phyloP scores from a whole-genome alignment of 106 monocot genomes.

The Iris macrosiphon region DNA sequence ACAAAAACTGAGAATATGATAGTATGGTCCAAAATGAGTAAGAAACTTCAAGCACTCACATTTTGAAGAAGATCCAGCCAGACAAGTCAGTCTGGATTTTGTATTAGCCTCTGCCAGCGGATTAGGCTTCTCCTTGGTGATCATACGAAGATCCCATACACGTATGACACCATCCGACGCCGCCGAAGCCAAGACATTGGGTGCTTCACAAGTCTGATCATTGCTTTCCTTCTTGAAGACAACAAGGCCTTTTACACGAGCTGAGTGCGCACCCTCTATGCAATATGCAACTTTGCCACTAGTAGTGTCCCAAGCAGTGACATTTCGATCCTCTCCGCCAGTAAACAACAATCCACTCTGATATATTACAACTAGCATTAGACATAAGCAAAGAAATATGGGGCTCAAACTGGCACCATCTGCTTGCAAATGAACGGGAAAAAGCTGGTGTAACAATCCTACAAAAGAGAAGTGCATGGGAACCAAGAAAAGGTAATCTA shows the following conservation, averaged over 20 bases:
- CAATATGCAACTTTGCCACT: constrained; percentile 67
- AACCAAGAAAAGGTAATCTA: too few relatives aligned
- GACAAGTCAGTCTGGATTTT: constrained; percentile 84
- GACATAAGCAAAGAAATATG: constrained; percentile 1
- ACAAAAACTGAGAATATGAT: too few relatives aligned
- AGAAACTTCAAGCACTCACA: constrained; percentile 74
- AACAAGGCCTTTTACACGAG: constrained; percentile 86
- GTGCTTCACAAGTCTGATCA: constrained; percentile 23
- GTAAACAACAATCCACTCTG: constrained; percentile 70
- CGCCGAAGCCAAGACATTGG: constrained; percentile 64
- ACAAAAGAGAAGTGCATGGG: too few relatives aligned
- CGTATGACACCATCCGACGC: constrained; percentile 88
- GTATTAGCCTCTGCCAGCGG: constrained; percentile 72
- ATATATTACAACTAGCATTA: constrained; percentile 1
- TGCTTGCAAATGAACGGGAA: background rate
- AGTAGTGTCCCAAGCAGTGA: constrained; percentile 77
- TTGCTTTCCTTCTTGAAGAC: constrained; percentile 32
- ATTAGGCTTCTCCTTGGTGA: constrained; percentile 31
- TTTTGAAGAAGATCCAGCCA: constrained; percentile 68
- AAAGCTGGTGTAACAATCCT: too few relatives aligned
- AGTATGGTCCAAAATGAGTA: too few relatives aligned
- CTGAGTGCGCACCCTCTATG: constrained; percentile 65
- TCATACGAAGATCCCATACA: constrained; percentile 80
- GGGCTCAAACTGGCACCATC: background rate
- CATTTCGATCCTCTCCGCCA: constrained; percentile 71